Evolutionary conservation across 768 basidiomycete species (phyloP), one percentile per base, ranked within the genome.

Genomic region (Termitomyces sp.): DNA sequence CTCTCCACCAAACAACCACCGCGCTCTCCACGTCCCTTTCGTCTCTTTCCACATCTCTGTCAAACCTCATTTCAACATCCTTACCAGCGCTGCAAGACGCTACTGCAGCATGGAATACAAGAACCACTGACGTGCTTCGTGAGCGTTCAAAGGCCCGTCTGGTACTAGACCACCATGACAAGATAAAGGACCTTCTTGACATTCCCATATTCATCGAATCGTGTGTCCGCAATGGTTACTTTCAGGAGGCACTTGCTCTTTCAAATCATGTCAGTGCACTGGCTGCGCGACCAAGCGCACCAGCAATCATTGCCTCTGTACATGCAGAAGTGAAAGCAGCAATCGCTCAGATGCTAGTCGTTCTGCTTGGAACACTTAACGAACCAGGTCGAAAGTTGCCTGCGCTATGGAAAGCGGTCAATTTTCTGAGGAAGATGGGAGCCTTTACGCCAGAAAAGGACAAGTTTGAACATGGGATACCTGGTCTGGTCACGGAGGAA

Each of bases 121-220:
- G 83, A 58, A 90, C 87, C n/a, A 86, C 89, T 48, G 69, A 77
- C 22, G 82, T 94, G n/a, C 82, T 93, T 52, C 75, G 79, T 49
- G 86, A 90, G 52, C 81, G 95, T 37, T 78, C 81, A 58, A 87
- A 87, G 61, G 92, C 92, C 0, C 79, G 85, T 33, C 77, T 90
- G 51, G 92, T 98, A n/a, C 82, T 94, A 58, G 95, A 98, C 65
- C 91, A 96, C 65, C 90, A 94, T 67, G 93, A 96, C 70, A 94
- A 94, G 71, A 81, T 98, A 59, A 81, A 90, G 62, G 94, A 98
- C 70, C 73, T 98, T 36, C 83, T 98, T 56, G 94, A 97, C 64
- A 82, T 95, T 49, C 94, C 96, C 9, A 77, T 90, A 51, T 81
- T 99, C 31, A 88, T 97, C 67, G 92, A 96, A 68, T 92, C 93